Conservation (phyloP, 306 rosid genomes). For the Heteromeles arbutifolia region DNA sequence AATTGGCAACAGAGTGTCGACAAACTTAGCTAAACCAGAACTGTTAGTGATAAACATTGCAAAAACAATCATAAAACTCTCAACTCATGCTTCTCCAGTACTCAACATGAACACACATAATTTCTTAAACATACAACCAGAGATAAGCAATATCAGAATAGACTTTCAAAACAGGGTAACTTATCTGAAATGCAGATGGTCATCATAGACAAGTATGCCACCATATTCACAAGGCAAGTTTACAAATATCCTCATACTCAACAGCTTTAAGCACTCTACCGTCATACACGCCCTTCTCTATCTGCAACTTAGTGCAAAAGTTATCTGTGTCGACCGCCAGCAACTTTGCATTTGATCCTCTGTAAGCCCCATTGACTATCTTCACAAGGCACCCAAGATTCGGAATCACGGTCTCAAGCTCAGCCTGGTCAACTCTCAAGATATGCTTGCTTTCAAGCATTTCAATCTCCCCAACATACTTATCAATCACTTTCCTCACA, state of each 20-base stretch:
- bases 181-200: not conserved
- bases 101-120: not conserved
- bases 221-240: conserved; percentile 34
- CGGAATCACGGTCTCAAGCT: conserved; percentile 89
- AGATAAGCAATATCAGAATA: not conserved
- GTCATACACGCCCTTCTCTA: conserved; percentile 84
- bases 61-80: not conserved
- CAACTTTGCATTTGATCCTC: conserved; percentile 64
- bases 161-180: not conserved
- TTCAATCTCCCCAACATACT: conserved; percentile 81
- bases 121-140: not conserved
- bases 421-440: conserved; percentile 79
- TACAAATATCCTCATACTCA: conserved; percentile 79
- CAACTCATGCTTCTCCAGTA: not conserved
- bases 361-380: conserved; percentile 84
- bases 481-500: conserved; percentile 71
- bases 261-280: conserved; percentile 79
- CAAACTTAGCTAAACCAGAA: not conserved
- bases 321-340: conserved; percentile 57
- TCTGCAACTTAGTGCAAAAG: conserved; percentile 80
- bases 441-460: conserved; percentile 80
- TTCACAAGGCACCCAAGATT: conserved; percentile 79
- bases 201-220: not conserved
- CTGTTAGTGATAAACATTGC: not conserved
- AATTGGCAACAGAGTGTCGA: not conserved